Evolutionary conservation across 148 eudicot species (phyloP), one percentile per base, ranked within the genome.

Genomic region (Mesembryanthemum crystallinum): DNA sequence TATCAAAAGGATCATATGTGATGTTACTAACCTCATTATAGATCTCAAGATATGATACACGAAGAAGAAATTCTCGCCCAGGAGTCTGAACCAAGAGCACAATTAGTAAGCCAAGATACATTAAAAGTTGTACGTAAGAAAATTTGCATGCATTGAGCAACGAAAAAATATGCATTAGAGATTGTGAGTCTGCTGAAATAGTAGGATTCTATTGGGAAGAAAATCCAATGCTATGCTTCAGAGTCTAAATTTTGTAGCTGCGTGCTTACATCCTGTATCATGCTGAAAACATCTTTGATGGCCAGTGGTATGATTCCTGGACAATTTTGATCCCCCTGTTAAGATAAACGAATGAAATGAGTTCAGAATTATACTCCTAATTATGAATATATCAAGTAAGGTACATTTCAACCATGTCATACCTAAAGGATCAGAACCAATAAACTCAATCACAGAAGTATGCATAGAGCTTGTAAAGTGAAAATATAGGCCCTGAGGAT

Each of bases 221-320:
- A 65, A 37, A 62, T 64, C 24, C 49, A 60, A 60, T 42, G 69
- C 27, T 45, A 77, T 25, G 35, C 49, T 77, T 24, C 23, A 76
- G 27, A 64, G 68, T 30, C 49, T 43, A 21, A 62, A 58, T 20
- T 51, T 63, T 77, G 60, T 37, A n/a, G 59, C 54, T 59, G 72
- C 60, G 73, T 59, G 84, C 93, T 87, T 89, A 94, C 98, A 84
- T 94, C 98, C 81, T 94, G 98, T 79, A 94, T 94, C 45, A 94
- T 94, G 88, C 93, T 92, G 87, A 94, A 94, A 67, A 94, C 98
- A 83, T 94, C 98, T 82, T 92, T 94, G 83, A 94, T 94, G n/a
- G 98, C 98, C 85, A 94, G 78, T 37, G 98, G 97, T 80, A 94
- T 92, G 69, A 94, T 79, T 51, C 98, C 98, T 39, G 97, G 98